Conservation (phyloP, 768 basidiomycete genomes). For the Tephrocybe sp. region DNA sequence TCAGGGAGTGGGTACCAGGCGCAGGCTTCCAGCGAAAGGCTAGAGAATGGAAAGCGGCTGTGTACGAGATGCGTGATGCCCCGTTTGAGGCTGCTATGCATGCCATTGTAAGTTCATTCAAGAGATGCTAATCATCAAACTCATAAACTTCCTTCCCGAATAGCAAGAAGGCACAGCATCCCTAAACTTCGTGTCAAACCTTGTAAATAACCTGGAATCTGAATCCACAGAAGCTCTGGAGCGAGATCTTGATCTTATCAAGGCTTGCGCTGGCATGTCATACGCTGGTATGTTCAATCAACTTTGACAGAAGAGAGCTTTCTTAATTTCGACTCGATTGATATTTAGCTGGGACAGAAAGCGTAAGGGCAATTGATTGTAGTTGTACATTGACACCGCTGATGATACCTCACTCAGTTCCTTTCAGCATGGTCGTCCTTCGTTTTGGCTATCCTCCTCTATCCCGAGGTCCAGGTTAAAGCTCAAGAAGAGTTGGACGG, state of each 20-base stretch:
- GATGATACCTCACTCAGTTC: slow-evolving; percentile 18
- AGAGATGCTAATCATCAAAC: not conserved
- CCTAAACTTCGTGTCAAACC: slow-evolving; percentile 32
- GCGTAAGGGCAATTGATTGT: slow-evolving; percentile 23
- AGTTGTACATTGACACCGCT: not conserved
- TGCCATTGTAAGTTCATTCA: slow-evolving; percentile 30
- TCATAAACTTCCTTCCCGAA: not conserved
- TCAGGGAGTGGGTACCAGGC: slow-evolving; percentile 48
- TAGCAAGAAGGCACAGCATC: slow-evolving; percentile 30
- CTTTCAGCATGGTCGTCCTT: slow-evolving; percentile 32
- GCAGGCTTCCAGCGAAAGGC: slow-evolving; percentile 50
- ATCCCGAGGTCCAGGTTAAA: slow-evolving; percentile 31
- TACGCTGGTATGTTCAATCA: slow-evolving; percentile 30
- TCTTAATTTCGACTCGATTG: not conserved
- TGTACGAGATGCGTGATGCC: slow-evolving; percentile 45
- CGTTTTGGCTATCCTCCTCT: slow-evolving; percentile 30
- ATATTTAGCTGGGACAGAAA: slow-evolving; percentile 37
- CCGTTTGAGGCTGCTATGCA: slow-evolving; percentile 36
- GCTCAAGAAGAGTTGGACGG: slow-evolving; percentile 30
- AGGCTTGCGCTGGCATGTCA: slow-evolving; percentile 33
- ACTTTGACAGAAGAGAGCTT: not conserved
- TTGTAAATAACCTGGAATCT: slow-evolving; percentile 22
- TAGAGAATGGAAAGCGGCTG: slow-evolving; percentile 43
- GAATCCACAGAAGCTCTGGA: slow-evolving; percentile 16
- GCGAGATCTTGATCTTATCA: slow-evolving; percentile 28